Percentiles rank a stretch among this genome's conserved stretches.
phyloP scores from a whole-genome alignment of 768 basidiomycete genomes.

The Lanmaoa rubissima region DNA sequence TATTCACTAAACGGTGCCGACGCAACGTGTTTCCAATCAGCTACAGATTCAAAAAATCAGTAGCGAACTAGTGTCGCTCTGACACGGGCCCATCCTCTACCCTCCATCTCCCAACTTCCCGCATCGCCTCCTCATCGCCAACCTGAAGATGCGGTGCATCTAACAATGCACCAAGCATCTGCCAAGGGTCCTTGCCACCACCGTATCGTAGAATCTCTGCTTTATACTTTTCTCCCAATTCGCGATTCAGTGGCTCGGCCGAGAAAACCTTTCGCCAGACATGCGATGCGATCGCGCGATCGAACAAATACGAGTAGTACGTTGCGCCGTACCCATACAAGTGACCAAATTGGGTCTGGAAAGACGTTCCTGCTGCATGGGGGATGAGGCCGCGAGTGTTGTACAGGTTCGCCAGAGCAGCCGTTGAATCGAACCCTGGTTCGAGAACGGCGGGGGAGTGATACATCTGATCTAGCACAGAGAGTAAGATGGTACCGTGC shows the following conservation, averaged over 20 bases:
- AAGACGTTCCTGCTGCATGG: conserved; percentile 79
- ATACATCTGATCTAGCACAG: conserved; percentile 84
- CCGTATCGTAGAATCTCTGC: conserved; percentile 73
- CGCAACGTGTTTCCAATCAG: too few relatives aligned
- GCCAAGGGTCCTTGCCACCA: conserved; percentile 92
- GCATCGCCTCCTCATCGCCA: conserved; percentile 85
- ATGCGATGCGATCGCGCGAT: conserved; percentile 92
- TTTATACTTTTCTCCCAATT: conserved; percentile 80
- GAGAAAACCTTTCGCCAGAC: conserved; percentile 81
- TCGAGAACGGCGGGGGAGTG: conserved; percentile 67
- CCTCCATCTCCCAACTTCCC: conserved; percentile 85
- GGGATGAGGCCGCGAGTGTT: conserved; percentile 77
- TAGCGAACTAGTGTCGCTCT: conserved; percentile 50
- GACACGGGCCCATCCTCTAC: conserved; percentile 70
- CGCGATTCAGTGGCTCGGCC: conserved; percentile 62
- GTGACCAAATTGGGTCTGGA: conserved; percentile 96
- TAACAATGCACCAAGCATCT: conserved; percentile 78
- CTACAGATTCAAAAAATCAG: background rate
- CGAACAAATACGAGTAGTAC: conserved; percentile 97
- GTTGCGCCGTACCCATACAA: conserved; percentile 96
- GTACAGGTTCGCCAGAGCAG: conserved; percentile 57
- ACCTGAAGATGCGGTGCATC: conserved; percentile 57
- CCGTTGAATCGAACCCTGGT: conserved; percentile 70
- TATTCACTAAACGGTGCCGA: background rate
- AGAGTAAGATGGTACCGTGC: conserved; percentile 86